Evolutionary conservation across 345 rosid genomes (phyloP).

Genomic region (Jatropha curcas): DNA sequence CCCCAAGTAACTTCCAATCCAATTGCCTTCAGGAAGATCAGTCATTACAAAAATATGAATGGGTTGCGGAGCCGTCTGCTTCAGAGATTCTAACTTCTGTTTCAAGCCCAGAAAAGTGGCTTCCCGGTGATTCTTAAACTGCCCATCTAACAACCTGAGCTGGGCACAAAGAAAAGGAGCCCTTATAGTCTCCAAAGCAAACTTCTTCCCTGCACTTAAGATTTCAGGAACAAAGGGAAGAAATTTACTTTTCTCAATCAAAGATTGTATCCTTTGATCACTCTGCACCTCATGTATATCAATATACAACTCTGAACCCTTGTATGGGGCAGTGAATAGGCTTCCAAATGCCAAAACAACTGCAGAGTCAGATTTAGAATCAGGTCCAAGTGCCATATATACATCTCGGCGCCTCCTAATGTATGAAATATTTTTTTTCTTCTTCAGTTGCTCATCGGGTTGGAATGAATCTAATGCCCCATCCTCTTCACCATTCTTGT

Average conservation of each 20-base stretch:
- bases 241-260: conserved; percentile 59
- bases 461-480: conserved; percentile 72
- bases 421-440: conserved; percentile 62
- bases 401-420: conserved; percentile 70
- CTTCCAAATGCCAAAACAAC: conserved; percentile 79
- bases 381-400: conserved; percentile 66
- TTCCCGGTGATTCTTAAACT: conserved; percentile 90
- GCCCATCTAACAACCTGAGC: conserved; percentile 90
- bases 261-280: conserved; percentile 50
- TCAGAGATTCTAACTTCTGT: conserved; percentile 64
- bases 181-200: conserved; percentile 52
- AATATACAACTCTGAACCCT: conserved; percentile 66
- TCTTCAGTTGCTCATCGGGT: conserved; percentile 77
- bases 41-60: conserved; percentile 81
- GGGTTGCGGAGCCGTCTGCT: conserved; percentile 34
- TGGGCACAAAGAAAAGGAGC: conserved; percentile 83
- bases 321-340: conserved; percentile 81
- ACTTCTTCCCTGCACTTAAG: conserved; percentile 56
- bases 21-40: conserved; percentile 80
- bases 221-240: conserved; percentile 82
- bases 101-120: conserved; percentile 58
- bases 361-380: conserved; percentile 62
- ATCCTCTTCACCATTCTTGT: conserved; percentile 48
- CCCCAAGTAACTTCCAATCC: conserved; percentile 81
- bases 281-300: conserved; percentile 49